These are phyloP conservation scores for Epichloe uncinata DNA, from an alignment of 2,329 filamentous ascomycete species.

Conservation along the genomic window DNA sequence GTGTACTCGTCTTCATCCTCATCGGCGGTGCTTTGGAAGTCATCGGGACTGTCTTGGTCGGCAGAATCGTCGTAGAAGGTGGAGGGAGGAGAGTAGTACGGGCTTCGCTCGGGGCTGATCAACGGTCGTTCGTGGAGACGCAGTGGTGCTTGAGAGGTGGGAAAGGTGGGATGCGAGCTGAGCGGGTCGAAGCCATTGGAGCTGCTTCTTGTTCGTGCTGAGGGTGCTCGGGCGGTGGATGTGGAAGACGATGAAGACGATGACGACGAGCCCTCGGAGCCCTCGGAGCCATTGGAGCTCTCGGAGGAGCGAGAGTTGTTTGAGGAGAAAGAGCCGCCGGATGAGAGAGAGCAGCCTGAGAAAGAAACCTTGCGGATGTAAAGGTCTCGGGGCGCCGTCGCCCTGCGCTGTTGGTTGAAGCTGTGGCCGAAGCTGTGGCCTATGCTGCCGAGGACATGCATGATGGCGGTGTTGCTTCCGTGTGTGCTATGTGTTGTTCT, in stretches of 20 bases:
- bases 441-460: constrained; percentile 20
- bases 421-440: constrained; percentile 22
- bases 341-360: constrained; percentile 26
- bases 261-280: constrained; percentile 2
- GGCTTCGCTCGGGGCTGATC: constrained; percentile 12
- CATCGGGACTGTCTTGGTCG: constrained; percentile 11
- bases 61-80: constrained; percentile 17
- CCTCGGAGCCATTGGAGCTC: constrained; percentile 11
- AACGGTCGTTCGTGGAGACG: constrained; percentile 23
- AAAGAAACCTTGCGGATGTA: constrained; percentile 29
- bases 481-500: not conserved
- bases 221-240: constrained; percentile 15
- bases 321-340: constrained; percentile 25
- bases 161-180: constrained; percentile 20
- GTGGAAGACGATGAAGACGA: constrained; percentile 17
- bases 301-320: constrained; percentile 25
- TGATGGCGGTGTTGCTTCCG: constrained; percentile 11
- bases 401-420: constrained; percentile 24
- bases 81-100: constrained; percentile 12
- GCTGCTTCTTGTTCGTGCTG: constrained; percentile 11
- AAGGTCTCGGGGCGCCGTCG: constrained; percentile 22
- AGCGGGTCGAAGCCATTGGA: constrained; percentile 21
- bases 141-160: constrained; percentile 23
- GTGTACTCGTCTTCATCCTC: constrained; percentile 8
- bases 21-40: constrained; percentile 11